phyloP scores from a whole-genome alignment of 2,329 filamentous ascomycete genomes.

The Sporothrix euskadiensis region DNA sequence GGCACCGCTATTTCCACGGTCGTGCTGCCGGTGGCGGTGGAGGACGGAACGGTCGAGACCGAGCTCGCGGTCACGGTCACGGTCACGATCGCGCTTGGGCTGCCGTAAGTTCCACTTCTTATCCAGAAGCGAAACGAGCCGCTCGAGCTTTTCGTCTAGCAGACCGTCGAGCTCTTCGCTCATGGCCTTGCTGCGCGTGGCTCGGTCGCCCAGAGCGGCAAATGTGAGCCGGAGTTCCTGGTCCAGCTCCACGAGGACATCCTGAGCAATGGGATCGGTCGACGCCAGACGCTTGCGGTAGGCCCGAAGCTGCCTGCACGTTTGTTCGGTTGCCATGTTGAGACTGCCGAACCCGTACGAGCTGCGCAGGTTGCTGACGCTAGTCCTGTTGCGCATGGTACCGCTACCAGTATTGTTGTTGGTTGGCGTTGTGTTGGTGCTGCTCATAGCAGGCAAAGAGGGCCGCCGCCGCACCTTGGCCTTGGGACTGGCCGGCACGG shows the following conservation, averaged over 20 bases:
- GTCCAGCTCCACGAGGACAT: constrained; percentile 62
- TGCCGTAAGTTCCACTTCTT: constrained; percentile 61
- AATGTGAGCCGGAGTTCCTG: constrained; percentile 64
- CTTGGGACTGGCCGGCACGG: constrained; percentile 52
- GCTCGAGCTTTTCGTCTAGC: constrained; percentile 73
- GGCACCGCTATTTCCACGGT: constrained; percentile 10
- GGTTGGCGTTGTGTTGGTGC: constrained; percentile 34
- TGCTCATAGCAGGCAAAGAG: constrained; percentile 54
- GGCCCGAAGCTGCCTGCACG: constrained; percentile 60
- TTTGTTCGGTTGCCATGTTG: constrained; percentile 64
- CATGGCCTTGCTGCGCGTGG: constrained; percentile 53
- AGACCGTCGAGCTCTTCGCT: constrained; percentile 63
- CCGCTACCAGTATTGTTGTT: neutral
- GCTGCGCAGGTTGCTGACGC: constrained; percentile 28
- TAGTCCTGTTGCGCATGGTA: constrained; percentile 49
- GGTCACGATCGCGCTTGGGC: constrained; percentile 1
- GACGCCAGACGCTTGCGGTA: constrained; percentile 65
- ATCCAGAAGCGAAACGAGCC: constrained; percentile 69
- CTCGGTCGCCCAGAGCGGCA: constrained; percentile 60
- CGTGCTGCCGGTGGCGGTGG: constrained; percentile 16
- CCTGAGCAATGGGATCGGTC: constrained; percentile 55
- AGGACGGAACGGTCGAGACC: neutral
- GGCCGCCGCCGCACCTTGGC: constrained; percentile 49
- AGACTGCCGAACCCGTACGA: constrained; percentile 53
- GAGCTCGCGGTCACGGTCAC: constrained; percentile 3